Evolutionary conservation across 2,329 filamentous ascomycete genomes (phyloP).

Genomic region (Penicillium sp.): DNA sequence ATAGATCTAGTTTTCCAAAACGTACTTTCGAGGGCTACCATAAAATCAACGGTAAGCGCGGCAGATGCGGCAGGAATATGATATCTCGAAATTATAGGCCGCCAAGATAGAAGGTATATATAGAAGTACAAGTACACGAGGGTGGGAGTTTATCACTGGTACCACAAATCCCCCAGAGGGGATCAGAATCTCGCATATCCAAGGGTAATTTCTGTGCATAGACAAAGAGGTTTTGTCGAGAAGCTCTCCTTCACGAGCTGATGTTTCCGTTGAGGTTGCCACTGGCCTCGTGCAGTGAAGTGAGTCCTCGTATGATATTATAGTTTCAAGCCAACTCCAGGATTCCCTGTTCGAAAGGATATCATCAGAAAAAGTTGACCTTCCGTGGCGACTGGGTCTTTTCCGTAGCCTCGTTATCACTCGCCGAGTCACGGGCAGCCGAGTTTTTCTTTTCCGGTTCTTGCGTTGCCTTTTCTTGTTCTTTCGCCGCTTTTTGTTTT

Average conservation of each 20-base stretch:
- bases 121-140: conserved; percentile 4
- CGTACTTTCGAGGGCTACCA: too few species aligned
- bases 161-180: background rate
- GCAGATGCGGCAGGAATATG: too few species aligned
- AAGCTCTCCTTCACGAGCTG: background rate
- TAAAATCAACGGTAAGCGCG: too few species aligned
- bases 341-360: too few species aligned
- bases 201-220: background rate
- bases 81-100: too few species aligned
- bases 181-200: background rate
- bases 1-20: too few species aligned
- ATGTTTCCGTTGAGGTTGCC: background rate
- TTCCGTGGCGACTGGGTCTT: conserved; percentile 25
- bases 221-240: background rate
- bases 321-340: too few species aligned
- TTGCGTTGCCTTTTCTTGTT: conserved; percentile 12
- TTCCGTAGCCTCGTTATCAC: conserved; percentile 15
- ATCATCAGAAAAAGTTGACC: conserved; percentile 32
- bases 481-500: conserved; percentile 19
- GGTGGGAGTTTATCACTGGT: background rate
- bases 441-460: conserved; percentile 18
- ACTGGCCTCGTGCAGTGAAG: background rate
- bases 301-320: too few species aligned
- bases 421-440: conserved; percentile 11
- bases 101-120: background rate